phyloP scores from a whole-genome alignment of 1,139 yeast genomes.

The Kodamaea anthophila region DNA sequence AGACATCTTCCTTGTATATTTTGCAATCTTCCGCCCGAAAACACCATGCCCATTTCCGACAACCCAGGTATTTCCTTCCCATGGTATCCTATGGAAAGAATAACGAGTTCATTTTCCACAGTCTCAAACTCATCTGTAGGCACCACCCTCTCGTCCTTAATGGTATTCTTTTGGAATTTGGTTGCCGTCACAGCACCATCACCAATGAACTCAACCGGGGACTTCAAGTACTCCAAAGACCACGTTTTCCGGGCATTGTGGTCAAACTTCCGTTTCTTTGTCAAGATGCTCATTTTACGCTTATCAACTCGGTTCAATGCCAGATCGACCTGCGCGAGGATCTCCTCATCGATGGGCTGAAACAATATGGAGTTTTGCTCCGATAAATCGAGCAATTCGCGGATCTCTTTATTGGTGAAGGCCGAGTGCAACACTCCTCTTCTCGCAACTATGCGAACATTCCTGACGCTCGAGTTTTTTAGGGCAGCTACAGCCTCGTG shows the following conservation, averaged over 20 bases:
- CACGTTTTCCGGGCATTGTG: slow-evolving; percentile 39
- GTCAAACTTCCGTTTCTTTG: slow-evolving; percentile 30
- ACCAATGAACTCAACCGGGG: slow-evolving; percentile 54
- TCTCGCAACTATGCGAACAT: slow-evolving; percentile 74
- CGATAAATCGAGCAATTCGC: slow-evolving; percentile 68
- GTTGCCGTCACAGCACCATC: slow-evolving; percentile 32
- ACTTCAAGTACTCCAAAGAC: slow-evolving; percentile 62
- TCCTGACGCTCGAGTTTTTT: slow-evolving; percentile 45
- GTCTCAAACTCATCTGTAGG: slow-evolving; percentile 32
- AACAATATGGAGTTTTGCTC: slow-evolving; percentile 41
- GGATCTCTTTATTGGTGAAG: slow-evolving; percentile 84
- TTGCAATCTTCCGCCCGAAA: slow-evolving; percentile 55
- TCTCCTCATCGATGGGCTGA: slow-evolving; percentile 42
- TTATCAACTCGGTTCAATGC: slow-evolving; percentile 59
- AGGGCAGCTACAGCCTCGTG: slow-evolving; percentile 52
- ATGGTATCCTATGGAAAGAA: slow-evolving; percentile 80
- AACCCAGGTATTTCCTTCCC: slow-evolving; percentile 61
- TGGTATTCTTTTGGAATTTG: slow-evolving; percentile 40
- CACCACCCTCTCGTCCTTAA: slow-evolving; percentile 34
- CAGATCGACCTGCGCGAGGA: slow-evolving; percentile 37
- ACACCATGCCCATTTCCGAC: slow-evolving; percentile 46
- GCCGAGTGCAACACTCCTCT: slow-evolving; percentile 81
- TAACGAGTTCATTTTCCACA: slow-evolving; percentile 59
- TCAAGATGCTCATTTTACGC: slow-evolving; percentile 59
- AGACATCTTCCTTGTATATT: slow-evolving; percentile 57